Conservation (phyloP, 306 rosid species). For the Phaseolus lunatus region DNA sequence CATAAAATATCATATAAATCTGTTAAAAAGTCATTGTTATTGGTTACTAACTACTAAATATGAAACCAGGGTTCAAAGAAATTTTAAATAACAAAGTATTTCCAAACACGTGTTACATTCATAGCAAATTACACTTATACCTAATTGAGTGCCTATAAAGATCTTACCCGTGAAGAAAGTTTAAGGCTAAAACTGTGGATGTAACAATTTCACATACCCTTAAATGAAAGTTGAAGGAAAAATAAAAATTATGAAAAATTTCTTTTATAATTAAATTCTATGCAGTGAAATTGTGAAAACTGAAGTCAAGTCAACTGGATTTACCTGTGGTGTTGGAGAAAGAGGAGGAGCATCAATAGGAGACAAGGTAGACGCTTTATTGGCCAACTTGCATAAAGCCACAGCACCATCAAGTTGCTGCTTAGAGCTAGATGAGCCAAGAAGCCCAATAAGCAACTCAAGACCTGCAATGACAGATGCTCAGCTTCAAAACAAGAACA, state of each 20-base stretch:
- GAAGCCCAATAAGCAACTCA: constrained; percentile 91
- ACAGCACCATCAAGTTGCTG: constrained; percentile 95
- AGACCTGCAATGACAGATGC: constrained; percentile 65
- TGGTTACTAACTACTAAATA: constrained; percentile 13
- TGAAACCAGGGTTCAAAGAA: neutral
- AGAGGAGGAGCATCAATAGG: constrained; percentile 96
- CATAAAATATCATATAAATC: constrained; percentile 30
- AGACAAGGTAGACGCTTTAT: constrained; percentile 79
- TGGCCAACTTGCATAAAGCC: constrained; percentile 87
- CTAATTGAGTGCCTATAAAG: constrained; percentile 34
- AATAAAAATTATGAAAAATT: neutral
- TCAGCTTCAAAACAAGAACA: constrained; percentile 40
- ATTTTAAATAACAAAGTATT: neutral
- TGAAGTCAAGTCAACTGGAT: constrained; percentile 29
- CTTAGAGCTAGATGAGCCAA: constrained; percentile 71
- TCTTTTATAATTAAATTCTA: constrained; percentile 8
- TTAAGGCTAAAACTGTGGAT: neutral
- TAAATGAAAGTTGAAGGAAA: neutral
- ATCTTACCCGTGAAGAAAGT: constrained; percentile 24
- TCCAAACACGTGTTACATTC: constrained; percentile 20
- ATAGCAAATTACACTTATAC: constrained; percentile 2
- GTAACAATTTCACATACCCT: neutral
- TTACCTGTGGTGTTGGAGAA: constrained; percentile 96
- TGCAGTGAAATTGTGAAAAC: constrained; percentile 23
- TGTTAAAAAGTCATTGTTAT: constrained; percentile 5